These are phyloP conservation scores for Cladobotryum mycophilum DNA, from an alignment of 2,329 filamentous ascomycete species.

Conservation along the genomic window DNA sequence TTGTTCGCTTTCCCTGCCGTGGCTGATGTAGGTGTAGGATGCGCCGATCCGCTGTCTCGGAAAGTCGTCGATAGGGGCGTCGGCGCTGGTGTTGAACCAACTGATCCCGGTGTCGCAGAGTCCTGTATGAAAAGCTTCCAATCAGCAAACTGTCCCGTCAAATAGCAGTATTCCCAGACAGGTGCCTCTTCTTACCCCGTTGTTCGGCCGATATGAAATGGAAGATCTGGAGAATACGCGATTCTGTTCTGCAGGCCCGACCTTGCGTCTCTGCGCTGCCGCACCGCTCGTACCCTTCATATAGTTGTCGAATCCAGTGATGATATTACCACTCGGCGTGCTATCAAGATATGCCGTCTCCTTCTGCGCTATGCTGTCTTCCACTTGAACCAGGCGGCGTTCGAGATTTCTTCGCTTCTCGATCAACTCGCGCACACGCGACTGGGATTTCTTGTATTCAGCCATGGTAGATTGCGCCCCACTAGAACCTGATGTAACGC, in stretches of 20 bases:
- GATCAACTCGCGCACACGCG: constrained; percentile 41
- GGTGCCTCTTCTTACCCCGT: constrained; percentile 20
- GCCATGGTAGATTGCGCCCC: constrained; percentile 32
- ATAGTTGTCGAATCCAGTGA: constrained; percentile 96
- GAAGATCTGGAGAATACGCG: constrained; percentile 65
- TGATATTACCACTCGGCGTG: constrained; percentile 86
- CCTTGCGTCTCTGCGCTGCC: constrained; percentile 57
- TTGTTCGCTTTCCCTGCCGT: constrained; percentile 43
- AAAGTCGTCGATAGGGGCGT: constrained; percentile 52
- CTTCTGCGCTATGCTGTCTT: constrained; percentile 77
- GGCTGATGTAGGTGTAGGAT: constrained; percentile 50
- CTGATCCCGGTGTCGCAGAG: constrained; percentile 38
- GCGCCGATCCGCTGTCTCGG: constrained; percentile 42
- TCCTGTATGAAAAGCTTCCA: constrained; percentile 24
- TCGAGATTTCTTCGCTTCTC: constrained; percentile 36
- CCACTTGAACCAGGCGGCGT: constrained; percentile 40
- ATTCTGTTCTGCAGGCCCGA: constrained; percentile 61
- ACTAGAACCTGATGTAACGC: constrained; percentile 16
- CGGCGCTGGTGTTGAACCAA: constrained; percentile 34
- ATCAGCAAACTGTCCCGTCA: background rate
- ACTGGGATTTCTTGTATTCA: constrained; percentile 46
- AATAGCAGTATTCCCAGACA: background rate
- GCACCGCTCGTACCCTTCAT: constrained; percentile 77
- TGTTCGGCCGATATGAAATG: constrained; percentile 51
- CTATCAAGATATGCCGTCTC: constrained; percentile 89